Evolutionary conservation across 2,329 filamentous ascomycete species (phyloP).

Genomic region (Hymenoscyphus occultus): DNA sequence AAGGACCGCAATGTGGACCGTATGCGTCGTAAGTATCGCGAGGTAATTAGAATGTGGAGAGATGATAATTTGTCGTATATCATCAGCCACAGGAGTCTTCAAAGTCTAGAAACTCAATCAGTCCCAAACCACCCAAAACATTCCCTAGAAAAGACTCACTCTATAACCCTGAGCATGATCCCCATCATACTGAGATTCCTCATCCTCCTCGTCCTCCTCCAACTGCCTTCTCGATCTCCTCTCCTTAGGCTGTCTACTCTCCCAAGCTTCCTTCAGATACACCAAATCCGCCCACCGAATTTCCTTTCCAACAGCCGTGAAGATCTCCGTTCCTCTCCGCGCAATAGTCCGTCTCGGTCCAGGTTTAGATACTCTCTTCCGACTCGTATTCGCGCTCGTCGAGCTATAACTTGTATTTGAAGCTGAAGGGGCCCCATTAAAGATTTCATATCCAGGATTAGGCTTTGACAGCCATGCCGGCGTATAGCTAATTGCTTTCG

Average conservation of each 20-base stretch:
- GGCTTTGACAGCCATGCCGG: conserved; percentile 82
- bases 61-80: conserved; percentile 80
- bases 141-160: conserved; percentile 38
- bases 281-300: conserved; percentile 88
- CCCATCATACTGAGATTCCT: conserved; percentile 30
- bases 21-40: conserved; percentile 82
- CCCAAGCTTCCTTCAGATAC: conserved; percentile 66
- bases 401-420: conserved; percentile 21
- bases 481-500: conserved; percentile 80
- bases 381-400: conserved; percentile 21
- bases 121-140: conserved; percentile 11
- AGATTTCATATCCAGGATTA: conserved; percentile 74
- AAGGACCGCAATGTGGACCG: conserved; percentile 81
- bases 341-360: conserved; percentile 69
- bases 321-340: conserved; percentile 79
- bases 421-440: conserved; percentile 48
- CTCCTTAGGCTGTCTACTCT: conserved; percentile 38
- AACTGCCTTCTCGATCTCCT: conserved; percentile 23
- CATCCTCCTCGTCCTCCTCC: conserved; percentile 19
- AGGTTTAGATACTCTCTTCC: conserved; percentile 43
- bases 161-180: conserved; percentile 45
- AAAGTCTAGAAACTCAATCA: conserved; percentile 46
- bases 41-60: conserved; percentile 81
- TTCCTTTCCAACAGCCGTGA: conserved; percentile 83
- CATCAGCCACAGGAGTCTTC: conserved; percentile 73